These are phyloP conservation scores for Phytopythium cucurbitacearum DNA, from an alignment of 352 stramenopile genomes.

Conservation along the genomic window DNA sequence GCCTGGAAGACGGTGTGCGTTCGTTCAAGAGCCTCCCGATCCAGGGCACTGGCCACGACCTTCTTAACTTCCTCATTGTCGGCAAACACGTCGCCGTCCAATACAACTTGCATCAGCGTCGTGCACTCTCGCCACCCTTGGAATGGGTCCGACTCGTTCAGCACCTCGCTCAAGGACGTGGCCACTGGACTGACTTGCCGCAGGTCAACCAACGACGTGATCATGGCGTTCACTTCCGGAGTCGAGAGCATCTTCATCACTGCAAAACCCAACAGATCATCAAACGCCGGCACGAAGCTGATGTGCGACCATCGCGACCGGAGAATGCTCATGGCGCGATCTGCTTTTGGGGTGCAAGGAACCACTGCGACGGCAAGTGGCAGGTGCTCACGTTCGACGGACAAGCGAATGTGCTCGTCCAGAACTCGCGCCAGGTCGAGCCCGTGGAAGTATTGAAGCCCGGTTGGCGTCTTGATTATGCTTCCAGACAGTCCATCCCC, in stretches of 20 bases:
- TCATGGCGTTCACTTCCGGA: constrained; percentile 24
- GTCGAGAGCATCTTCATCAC: constrained; percentile 35
- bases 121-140: constrained; percentile 25
- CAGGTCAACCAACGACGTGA: constrained; percentile 32
- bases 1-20: constrained; percentile 36
- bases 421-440: constrained; percentile 54
- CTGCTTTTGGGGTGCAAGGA: constrained; percentile 27
- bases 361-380: constrained; percentile 35
- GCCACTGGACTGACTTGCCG: constrained; percentile 24
- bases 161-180: constrained; percentile 10
- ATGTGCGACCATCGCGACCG: constrained; percentile 30
- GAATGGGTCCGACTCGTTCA: constrained; percentile 21
- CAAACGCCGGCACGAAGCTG: constrained; percentile 37
- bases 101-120: constrained; percentile 28
- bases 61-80: constrained; percentile 19
- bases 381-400: constrained; percentile 24
- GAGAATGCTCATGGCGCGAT: constrained; percentile 38
- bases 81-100: constrained; percentile 36
- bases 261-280: constrained; percentile 41
- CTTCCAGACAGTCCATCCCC: no score
- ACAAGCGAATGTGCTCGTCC: constrained; percentile 28
- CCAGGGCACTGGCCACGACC: constrained; percentile 29
- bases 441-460: constrained; percentile 32
- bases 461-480: not conserved
- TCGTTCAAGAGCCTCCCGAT: constrained; percentile 31